A percentile compares a stretch with the other conserved stretches of the same genome.
These are phyloP conservation scores for Friedmanniomyces simplex DNA, from an alignment of 495 filamentous ascomycete species.

Conservation along the genomic window DNA sequence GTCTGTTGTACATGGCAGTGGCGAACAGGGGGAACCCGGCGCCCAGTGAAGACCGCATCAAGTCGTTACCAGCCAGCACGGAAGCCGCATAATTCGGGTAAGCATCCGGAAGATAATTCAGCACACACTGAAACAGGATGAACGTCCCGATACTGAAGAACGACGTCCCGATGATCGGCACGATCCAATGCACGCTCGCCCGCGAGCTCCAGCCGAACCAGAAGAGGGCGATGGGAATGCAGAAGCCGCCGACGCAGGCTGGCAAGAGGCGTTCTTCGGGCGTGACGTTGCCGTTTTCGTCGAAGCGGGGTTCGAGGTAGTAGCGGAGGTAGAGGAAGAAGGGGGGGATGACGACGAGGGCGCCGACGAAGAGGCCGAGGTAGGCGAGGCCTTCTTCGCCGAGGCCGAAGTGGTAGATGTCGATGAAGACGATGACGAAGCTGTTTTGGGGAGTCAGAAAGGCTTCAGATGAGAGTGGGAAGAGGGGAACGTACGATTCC, in stretches of 20 bases:
- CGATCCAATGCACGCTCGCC: slow-evolving; percentile 40
- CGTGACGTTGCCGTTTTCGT: slow-evolving; percentile 32
- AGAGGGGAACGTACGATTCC: slow-evolving; percentile 30
- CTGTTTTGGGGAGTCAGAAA: no score
- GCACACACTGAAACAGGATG: slow-evolving; percentile 45
- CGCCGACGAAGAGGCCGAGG: slow-evolving; percentile 40
- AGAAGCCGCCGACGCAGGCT: slow-evolving; percentile 37
- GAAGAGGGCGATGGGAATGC: slow-evolving; percentile 40
- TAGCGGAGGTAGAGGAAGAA: slow-evolving; percentile 40
- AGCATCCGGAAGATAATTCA: slow-evolving; percentile 30
- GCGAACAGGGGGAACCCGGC: slow-evolving; percentile 37
- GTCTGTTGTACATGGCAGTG: slow-evolving; percentile 30
- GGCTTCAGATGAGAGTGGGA: not conserved
- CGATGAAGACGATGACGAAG: slow-evolving; percentile 44
- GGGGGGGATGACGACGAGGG: slow-evolving; percentile 32
- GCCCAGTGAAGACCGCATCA: slow-evolving; percentile 39
- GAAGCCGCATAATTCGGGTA: slow-evolving; percentile 35
- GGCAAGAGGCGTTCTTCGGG: slow-evolving; percentile 38
- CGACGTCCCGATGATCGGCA: slow-evolving; percentile 42
- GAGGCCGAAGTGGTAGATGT: slow-evolving; percentile 40
- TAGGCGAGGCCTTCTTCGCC: slow-evolving; percentile 41
- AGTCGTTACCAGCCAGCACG: slow-evolving; percentile 43
- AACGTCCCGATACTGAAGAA: slow-evolving; percentile 45
- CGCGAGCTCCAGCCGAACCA: slow-evolving; percentile 38
- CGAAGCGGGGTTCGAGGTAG: slow-evolving; percentile 33